Base-by-base conservation (phyloP, 2,329 filamentous ascomycete genomes). In the Corniculantispora saksenae region DNA sequence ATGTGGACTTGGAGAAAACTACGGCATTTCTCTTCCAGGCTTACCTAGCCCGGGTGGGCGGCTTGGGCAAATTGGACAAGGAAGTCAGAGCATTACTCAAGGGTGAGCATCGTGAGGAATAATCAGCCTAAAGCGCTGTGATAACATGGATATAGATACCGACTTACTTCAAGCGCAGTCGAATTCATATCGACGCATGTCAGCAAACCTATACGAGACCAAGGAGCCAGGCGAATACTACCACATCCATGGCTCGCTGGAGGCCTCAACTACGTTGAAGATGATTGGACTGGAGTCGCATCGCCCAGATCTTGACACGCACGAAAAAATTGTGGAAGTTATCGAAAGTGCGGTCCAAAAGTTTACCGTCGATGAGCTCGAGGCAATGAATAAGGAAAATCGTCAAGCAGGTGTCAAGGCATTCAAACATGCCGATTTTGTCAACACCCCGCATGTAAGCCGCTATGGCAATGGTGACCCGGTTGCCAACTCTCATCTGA, bases 231-330 rank as follows among this genome's bases (percentile, higher is more conserved):
- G 84, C n/a, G 82, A 89, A 72, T 92, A 86, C 71, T 93, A 91
- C 72, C 90, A 93, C 71, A 89, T 92, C 29, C 90, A 92, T 72
- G 90, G 90, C 53, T 92, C 90, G 0, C 77, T 93, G 0, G 89
- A 92, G 69, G 90, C 90, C 3, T 88, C 86, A 12, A 89, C 84
- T 9, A 90, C 89, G 0, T 77, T 92, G 32, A 81, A 84, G 53
- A 92, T 92, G 89, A 84, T 92, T 69, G 90, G 89, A 0, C 77
- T 92, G 6, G 84, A 88, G 58, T 80, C 88, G 0, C 82, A 86
- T 63, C 79, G 85, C 7, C 86, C 88, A 1, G 86, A 88, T 54
- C 72, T 91, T 63, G 85, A 82, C 9, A 81, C 84, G n/a, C 87
- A 89, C 66, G 78, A 82, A 40, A 80, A 86, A 13, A 86, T 87